Evolutionary conservation across 108 stramenopile genomes (phyloP).

Genomic region (Fragilaria radians): DNA sequence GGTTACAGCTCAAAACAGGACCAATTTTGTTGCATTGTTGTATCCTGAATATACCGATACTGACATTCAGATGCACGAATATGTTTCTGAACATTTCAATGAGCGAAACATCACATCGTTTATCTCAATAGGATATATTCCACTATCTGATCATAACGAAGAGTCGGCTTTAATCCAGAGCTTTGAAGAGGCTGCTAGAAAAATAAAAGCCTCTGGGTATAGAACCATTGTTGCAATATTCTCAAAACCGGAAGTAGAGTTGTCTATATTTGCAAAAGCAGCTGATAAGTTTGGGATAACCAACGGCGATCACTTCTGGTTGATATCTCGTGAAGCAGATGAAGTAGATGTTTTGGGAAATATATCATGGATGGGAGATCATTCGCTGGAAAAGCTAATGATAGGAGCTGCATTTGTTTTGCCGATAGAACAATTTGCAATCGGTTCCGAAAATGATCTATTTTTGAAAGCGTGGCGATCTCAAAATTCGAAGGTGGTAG

Average conservation of each 20-base stretch:
- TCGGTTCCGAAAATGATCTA: neutral
- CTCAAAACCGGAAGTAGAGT: neutral
- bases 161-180: neutral
- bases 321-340: neutral
- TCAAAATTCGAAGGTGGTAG: neutral
- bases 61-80: neutral
- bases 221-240: slow-evolving; percentile 5
- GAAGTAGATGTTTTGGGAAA: neutral
- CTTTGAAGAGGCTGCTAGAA: neutral
- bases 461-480: slow-evolving; percentile 6
- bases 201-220: neutral
- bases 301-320: slow-evolving; percentile 5
- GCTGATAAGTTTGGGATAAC: slow-evolving; percentile 9
- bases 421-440: neutral
- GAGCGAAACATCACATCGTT: too few relatives aligned
- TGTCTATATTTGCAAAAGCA: slow-evolving; percentile 8
- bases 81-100: neutral
- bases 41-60: neutral
- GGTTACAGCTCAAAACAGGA: neutral
- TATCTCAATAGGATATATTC: neutral
- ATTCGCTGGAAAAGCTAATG: neutral
- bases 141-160: neutral
- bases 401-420: neutral
- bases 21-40: neutral
- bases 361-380: neutral